Base-by-base conservation (phyloP, 108 stramenopile genomes). In the Fragilariopsis cylindrus region DNA sequence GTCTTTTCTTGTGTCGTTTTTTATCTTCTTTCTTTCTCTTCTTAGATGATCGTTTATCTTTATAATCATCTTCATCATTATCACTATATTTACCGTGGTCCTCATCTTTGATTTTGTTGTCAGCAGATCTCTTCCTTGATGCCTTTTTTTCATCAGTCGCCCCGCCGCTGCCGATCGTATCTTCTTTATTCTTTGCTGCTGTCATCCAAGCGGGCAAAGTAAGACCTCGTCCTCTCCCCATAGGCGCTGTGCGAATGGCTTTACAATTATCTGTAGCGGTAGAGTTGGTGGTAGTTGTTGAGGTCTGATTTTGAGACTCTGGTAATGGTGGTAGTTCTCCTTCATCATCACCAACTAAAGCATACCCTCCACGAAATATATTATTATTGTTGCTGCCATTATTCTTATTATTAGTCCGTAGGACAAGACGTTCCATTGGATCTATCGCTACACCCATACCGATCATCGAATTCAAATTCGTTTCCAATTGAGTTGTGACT, bases 161-260 rank as follows among this genome's bases (percentile, higher is more conserved):
- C 7, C 19, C 41, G 21, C 58, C 42, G 43, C 62, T 8, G n/a
- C 43, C 63, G 72, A 55, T 60, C 73, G 45, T 70, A 65, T 43
- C 15, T 30, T 30, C 19, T 40, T 78, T 70, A 39, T 66, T 64
- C 21, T 55, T 48, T 18, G 40, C 45, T 47, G 74, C 39, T 40
- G 85, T 86, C 88, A 88, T 88, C 88, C 88, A 88, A 4, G 88
- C 88, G 30, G 88, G 88, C 16, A 88, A 69, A 11, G 85, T 88
- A 8, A 71, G 76, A 16, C 85, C 88, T 44, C 88, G 73, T 18
- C 88, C 89, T 65, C 88, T 72, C 46, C 88, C 88, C 84, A 88
- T 80, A 11, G 84, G 79, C 64, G 60, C 70, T 8, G 53, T 50
- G 42, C 71, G 30, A 41, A 21, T 30, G 13, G 5, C 45, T 6